Base-by-base conservation (phyloP, 1,284 basidiomycete genomes). In the Afroboletus lepidellus region DNA sequence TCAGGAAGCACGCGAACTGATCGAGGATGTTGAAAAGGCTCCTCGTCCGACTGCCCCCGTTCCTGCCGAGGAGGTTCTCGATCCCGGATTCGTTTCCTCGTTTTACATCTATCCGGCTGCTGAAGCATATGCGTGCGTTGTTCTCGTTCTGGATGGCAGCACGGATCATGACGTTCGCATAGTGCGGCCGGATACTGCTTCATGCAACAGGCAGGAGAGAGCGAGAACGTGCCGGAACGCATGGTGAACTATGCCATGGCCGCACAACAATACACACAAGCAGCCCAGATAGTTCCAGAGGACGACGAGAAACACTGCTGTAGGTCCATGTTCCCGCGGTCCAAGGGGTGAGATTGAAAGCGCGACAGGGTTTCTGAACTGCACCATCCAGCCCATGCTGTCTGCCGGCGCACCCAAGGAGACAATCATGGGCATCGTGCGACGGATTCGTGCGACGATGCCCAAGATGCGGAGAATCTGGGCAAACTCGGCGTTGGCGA, bases 21-120 rank as follows among this genome's bases (percentile, higher is more conserved):
- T 41, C 8, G 5, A 23, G n/a, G 45, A 50, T 1, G 37, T 37
- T 4, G 5, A 32, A 4, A 36, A 37, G 5, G 1, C 15, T 1
- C 30, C 21, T 6, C 30, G 3, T 33, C 42, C 30, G 29, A 21
- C 12, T 53, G 30, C 8, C 18, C 50, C 29, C 16, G 13, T n/a
- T 18, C 16, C 5, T n/a, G n/a, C n/a, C n/a, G 12, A 13, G 11
- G 20, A 44, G 27, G 25, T 18, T 7, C 16, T 41, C 20, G 56
- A 44, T 13, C 48, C 53, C 1, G 23, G 41, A 2, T 51, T 46
- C 13, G 12, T 38, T 11, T 39, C 25, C 6, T 45, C 36, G 9
- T 46, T 57, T 41, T 25, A 18, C 23, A 15, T 38, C 11, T 59
- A 44, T 29, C 57, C 34, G 8, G 6, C 21, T 16, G 57, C 53